phyloP scores from a whole-genome alignment of 208 protist genomes.

The Acanthamoeba triangularis region DNA sequence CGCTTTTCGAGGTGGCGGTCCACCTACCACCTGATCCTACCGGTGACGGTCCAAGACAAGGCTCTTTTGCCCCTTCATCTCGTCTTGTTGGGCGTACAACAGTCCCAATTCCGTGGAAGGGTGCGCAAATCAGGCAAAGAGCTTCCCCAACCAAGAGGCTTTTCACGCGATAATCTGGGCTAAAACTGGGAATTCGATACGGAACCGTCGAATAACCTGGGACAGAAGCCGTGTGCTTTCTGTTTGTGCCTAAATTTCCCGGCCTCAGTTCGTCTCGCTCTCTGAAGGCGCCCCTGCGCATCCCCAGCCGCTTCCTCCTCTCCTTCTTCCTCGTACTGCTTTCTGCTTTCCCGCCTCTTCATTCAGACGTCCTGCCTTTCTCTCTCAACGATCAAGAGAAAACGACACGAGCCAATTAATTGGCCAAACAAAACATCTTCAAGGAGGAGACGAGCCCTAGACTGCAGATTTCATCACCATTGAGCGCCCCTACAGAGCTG shows the following conservation, averaged over 20 bases:
- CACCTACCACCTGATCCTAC: no score
- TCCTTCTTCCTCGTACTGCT: background rate
- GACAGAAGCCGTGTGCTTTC: background rate
- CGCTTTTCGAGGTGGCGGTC: no score
- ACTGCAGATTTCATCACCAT: background rate
- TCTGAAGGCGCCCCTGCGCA: background rate
- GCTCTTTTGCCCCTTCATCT: no score
- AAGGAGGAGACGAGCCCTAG: background rate
- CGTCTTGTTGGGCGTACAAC: no score
- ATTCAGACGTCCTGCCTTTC: no score
- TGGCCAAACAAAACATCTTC: background rate
- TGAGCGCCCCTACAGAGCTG: background rate
- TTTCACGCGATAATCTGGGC: background rate
- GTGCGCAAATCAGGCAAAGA: no score
- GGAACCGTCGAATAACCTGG: slow-evolving; percentile 14
- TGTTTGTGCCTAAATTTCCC: background rate
- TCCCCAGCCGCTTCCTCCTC: background rate
- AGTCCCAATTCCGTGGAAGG: no score
- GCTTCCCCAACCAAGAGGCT: no score
- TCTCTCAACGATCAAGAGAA: no score
- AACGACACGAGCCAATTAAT: no score
- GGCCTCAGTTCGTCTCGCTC: background rate
- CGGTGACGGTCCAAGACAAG: no score
- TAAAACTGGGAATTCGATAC: background rate
- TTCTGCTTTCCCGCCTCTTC: background rate